Percentiles rank a stretch among this genome's conserved stretches.
Evolutionary conservation across 768 basidiomycete genomes (phyloP).

Genomic region (Pleurotus platypus): DNA sequence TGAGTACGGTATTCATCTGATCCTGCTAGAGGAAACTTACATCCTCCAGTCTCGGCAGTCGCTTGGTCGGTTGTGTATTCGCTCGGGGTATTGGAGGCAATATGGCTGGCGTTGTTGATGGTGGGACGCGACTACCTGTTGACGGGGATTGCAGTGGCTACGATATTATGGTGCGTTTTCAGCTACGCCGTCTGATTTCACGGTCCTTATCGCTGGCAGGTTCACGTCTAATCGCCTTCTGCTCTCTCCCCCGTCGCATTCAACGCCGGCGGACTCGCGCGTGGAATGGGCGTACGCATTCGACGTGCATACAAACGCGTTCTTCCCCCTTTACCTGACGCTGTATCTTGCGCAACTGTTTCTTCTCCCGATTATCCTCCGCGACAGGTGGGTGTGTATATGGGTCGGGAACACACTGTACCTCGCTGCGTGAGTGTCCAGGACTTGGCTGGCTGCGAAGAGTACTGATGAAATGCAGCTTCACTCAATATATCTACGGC

Average conservation of each 20-base stretch:
- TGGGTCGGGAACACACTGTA: conserved; percentile 92
- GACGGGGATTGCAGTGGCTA: conserved; percentile 70
- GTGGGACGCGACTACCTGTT: conserved; percentile 86
- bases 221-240: conserved; percentile 70
- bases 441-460: not conserved
- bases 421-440: conserved; percentile 66
- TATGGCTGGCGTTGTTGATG: conserved; percentile 76
- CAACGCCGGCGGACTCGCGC: conserved; percentile 61
- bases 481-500: conserved; percentile 89
- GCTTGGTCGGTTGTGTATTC: conserved; percentile 88
- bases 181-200: not conserved
- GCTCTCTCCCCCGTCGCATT: conserved; percentile 69
- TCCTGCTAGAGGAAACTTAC: too few species aligned
- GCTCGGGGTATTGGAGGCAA: conserved; percentile 47
- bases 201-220: conserved; percentile 31
- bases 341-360: conserved; percentile 88
- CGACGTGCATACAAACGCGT: conserved; percentile 95
- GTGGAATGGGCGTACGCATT: conserved; percentile 96
- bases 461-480: conserved; percentile 37
- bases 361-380: conserved; percentile 77
- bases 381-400: conserved; percentile 90
- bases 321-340: conserved; percentile 90
- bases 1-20: conserved; percentile 27
- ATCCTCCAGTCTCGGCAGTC: conserved; percentile 63
- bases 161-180: conserved; percentile 63